phyloP scores from a whole-genome alignment of 2,329 filamentous ascomycete genomes.

The Phoma sp. region DNA sequence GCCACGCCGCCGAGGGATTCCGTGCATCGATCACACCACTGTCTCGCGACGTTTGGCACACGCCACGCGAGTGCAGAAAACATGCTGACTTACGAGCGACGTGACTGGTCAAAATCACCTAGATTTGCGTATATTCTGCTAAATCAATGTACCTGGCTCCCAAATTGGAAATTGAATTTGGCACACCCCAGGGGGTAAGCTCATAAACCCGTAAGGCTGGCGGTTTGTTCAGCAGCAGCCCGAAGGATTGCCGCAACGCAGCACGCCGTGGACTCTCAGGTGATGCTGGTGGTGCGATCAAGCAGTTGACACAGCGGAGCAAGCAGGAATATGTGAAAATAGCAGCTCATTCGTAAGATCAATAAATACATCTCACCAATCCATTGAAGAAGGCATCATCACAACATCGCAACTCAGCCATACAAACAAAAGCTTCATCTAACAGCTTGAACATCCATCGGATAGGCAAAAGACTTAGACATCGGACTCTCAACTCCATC shows the following conservation, averaged over 20 bases:
- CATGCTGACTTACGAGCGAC: background rate
- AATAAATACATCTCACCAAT: slow-evolving; percentile 9
- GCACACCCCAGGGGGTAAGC: slow-evolving; percentile 1
- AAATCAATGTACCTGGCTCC: background rate
- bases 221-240: background rate
- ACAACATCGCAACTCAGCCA: slow-evolving; percentile 4
- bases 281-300: slow-evolving; percentile 27
- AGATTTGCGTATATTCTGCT: background rate
- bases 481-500: slow-evolving; percentile 10
- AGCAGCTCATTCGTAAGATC: background rate
- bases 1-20: slow-evolving; percentile 6
- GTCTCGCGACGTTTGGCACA: slow-evolving; percentile 23
- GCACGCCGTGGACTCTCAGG: slow-evolving; percentile 18
- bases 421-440: slow-evolving; percentile 7
- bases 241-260: slow-evolving; percentile 4
- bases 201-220: slow-evolving; percentile 14
- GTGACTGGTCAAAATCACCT: background rate
- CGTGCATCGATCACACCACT: slow-evolving; percentile 34
- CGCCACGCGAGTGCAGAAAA: slow-evolving; percentile 13
- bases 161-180: background rate
- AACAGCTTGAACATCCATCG: slow-evolving; percentile 6
- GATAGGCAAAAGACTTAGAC: slow-evolving; percentile 13
- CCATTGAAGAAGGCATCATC: background rate
- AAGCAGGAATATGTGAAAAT: background rate
- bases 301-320: background rate